phyloP scores from a whole-genome alignment of 2,329 filamentous ascomycete species.

The Juglanconis sp. region DNA sequence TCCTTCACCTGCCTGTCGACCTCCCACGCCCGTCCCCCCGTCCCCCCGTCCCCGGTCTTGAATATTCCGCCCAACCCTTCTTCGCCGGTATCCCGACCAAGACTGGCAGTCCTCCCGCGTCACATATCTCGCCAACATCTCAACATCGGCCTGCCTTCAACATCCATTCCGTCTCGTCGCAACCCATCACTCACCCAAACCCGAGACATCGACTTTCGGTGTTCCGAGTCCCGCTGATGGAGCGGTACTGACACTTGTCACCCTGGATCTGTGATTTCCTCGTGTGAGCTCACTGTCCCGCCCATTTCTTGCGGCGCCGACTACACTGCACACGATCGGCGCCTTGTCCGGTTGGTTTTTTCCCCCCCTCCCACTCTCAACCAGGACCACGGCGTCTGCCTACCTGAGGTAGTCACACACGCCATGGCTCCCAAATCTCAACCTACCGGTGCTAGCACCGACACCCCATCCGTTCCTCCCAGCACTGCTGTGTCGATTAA shows the following conservation, averaged over 20 bases:
- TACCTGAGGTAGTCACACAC: conserved; percentile 1
- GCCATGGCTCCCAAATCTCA: conserved; percentile 38
- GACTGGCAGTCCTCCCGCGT: not conserved
- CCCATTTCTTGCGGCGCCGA: conserved; percentile 16
- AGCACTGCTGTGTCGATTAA: conserved; percentile 26
- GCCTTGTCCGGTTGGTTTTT: conserved; percentile 7
- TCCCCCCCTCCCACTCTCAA: not conserved
- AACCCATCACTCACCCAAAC: not conserved
- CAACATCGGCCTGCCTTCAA: too few relatives aligned
- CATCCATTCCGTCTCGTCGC: not conserved
- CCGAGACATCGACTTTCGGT: conserved; percentile 4
- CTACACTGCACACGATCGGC: conserved; percentile 16
- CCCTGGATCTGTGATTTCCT: conserved; percentile 1
- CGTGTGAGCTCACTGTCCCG: conserved; percentile 3
- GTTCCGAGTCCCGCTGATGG: conserved; percentile 4
- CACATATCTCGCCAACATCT: not conserved
- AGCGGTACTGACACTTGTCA: conserved; percentile 13
- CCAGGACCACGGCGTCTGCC: conserved; percentile 6
- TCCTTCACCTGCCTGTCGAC: not conserved
- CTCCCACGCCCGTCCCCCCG: not conserved
- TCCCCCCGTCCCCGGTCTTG: not conserved
- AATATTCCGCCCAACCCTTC: not conserved
- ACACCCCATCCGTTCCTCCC: conserved; percentile 24
- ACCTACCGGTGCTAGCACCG: conserved; percentile 24
- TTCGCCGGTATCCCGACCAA: not conserved